These are phyloP conservation scores for Ustanciosporium gigantosporum DNA, from an alignment of 1,284 basidiomycete species.

Conservation along the genomic window DNA sequence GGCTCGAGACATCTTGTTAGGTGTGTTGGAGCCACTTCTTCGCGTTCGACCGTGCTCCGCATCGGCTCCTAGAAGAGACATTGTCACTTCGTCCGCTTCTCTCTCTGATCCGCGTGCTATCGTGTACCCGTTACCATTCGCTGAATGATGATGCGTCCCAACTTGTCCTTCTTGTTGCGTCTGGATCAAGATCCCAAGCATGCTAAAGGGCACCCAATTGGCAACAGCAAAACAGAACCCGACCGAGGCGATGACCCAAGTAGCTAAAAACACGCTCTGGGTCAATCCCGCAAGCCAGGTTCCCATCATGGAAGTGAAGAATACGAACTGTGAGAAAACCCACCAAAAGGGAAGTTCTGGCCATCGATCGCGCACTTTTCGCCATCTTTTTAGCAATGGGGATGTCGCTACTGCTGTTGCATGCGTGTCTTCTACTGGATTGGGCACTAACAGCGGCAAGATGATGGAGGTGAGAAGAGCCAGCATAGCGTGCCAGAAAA, in stretches of 20 bases:
- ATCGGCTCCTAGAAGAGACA: neutral
- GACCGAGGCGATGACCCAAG: constrained; percentile 63
- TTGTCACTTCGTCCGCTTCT: too few species aligned
- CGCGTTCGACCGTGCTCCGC: neutral
- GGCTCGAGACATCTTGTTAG: neutral
- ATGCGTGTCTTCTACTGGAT: constrained; percentile 16
- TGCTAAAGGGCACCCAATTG: constrained; percentile 64
- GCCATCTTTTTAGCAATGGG: constrained; percentile 5
- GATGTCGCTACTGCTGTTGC: constrained; percentile 6
- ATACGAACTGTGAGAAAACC: constrained; percentile 45
- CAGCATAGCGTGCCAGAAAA: constrained; percentile 76
- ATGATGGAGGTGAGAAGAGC: constrained; percentile 72
- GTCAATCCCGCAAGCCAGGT: constrained; percentile 40
- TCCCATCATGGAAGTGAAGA: constrained; percentile 37
- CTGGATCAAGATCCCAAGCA: constrained; percentile 56
- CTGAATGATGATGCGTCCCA: neutral
- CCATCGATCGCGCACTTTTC: constrained; percentile 10
- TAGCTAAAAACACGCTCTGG: constrained; percentile 62
- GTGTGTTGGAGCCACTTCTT: neutral
- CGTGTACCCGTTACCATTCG: too few species aligned
- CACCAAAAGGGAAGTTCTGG: constrained; percentile 46
- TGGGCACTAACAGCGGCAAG: constrained; percentile 72
- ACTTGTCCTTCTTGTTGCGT: constrained; percentile 9
- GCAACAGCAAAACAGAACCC: constrained; percentile 65
- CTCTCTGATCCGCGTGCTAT: too few species aligned